A percentile compares a stretch with the other conserved stretches of the same genome.
These are phyloP conservation scores for Umbilicaria muhlenbergii DNA, from an alignment of 495 filamentous ascomycete species.

Conservation along the genomic window DNA sequence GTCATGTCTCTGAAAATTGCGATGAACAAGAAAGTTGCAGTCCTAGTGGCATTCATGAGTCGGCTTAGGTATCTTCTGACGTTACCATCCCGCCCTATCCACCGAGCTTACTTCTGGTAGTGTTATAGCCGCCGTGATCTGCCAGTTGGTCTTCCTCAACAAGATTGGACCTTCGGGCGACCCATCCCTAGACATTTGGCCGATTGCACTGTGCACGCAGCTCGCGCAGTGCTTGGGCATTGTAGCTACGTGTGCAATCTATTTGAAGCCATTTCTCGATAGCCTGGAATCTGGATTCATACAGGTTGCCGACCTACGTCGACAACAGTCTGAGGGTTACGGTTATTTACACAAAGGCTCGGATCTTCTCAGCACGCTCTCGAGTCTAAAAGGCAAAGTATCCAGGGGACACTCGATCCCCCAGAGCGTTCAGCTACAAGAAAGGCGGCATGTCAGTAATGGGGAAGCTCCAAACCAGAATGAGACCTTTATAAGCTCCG, in stretches of 20 bases:
- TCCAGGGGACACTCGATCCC: no score
- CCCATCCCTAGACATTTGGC: conserved; percentile 16
- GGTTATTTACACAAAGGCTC: background rate
- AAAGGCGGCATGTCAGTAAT: no score
- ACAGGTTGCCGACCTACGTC: background rate
- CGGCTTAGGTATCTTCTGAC: no score
- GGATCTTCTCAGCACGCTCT: no score
- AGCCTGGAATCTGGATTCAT: conserved; percentile 2
- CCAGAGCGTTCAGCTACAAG: no score
- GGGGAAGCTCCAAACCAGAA: no score
- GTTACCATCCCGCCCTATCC: no score
- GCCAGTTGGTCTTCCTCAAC: conserved; percentile 20
- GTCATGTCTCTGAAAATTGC: background rate
- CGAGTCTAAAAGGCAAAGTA: no score
- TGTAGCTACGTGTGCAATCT: background rate
- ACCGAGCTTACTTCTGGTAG: conserved; percentile 4
- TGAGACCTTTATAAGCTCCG: no score
- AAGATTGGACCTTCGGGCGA: conserved; percentile 7
- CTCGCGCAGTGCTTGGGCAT: conserved; percentile 17
- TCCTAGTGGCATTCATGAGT: no score
- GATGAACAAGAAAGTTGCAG: no score
- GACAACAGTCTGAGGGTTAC: background rate
- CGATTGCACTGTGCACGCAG: conserved; percentile 19
- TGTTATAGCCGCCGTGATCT: conserved; percentile 20
- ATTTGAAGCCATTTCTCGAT: conserved; percentile 1